Evolutionary conservation across 169 alveolate species (phyloP).

Genomic region (Babesia sp.): DNA sequence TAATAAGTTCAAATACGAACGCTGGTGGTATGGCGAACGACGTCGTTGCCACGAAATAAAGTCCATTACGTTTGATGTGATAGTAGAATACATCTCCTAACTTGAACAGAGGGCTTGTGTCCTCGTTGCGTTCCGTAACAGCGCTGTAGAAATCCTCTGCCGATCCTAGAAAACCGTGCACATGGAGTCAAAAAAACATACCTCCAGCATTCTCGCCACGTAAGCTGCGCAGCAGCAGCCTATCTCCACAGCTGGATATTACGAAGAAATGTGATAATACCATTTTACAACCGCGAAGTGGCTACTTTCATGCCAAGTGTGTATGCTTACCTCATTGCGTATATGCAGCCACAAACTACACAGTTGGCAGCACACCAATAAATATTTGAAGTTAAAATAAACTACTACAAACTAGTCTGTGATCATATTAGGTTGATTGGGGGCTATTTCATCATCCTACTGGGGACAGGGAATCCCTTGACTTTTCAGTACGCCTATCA

Average conservation of each 20-base stretch:
- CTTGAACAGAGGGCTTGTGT: constrained; percentile 70
- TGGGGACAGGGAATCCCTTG: no score
- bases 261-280: constrained; percentile 49
- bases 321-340: no score
- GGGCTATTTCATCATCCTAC: no score
- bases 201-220: constrained; percentile 34
- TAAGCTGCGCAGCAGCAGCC: constrained; percentile 41
- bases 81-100: constrained; percentile 87
- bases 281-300: no score
- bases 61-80: constrained; percentile 81
- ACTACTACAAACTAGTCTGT: no score
- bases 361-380: no score
- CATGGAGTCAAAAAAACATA: not conserved
- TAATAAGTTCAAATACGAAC: constrained; percentile 86
- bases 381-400: no score
- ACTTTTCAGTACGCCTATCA: no score
- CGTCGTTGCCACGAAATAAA: constrained; percentile 90
- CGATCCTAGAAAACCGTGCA: constrained; percentile 71
- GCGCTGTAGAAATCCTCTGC: constrained; percentile 90
- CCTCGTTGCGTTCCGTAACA: constrained; percentile 83
- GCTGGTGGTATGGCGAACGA: constrained; percentile 90
- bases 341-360: no score
- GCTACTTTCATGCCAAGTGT: no score
- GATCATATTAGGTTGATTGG: no score
- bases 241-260: constrained; percentile 51